A percentile compares a stretch with the other conserved stretches of the same genome.
Conservation (phyloP, 2,329 filamentous ascomycete species). For the Colletotrichum coccodes region DNA sequence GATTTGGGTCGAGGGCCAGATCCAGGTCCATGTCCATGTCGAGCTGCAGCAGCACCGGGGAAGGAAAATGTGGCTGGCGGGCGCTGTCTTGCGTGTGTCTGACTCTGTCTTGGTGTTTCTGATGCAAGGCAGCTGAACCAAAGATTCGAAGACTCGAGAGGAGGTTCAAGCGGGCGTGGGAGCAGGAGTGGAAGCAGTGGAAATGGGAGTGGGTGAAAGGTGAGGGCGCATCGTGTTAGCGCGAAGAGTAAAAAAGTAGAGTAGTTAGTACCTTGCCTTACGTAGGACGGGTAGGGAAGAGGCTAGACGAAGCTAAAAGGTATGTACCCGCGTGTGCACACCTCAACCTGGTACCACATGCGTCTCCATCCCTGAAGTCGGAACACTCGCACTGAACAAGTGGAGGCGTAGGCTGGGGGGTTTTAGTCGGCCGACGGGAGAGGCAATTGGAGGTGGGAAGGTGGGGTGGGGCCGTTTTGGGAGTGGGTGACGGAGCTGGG, state of each 20-base stretch:
- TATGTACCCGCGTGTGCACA: background rate
- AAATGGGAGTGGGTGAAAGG: slow-evolving; percentile 8
- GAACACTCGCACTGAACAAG: background rate
- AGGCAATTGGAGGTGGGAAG: slow-evolving; percentile 23
- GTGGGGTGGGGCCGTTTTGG: slow-evolving; percentile 6
- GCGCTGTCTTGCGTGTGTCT: slow-evolving; percentile 21
- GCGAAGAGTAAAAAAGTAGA: background rate
- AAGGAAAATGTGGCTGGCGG: slow-evolving; percentile 6
- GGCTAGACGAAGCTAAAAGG: background rate
- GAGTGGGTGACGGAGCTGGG: background rate
- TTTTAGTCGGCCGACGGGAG: slow-evolving; percentile 17
- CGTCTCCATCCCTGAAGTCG: slow-evolving; percentile 11
- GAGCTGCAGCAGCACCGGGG: slow-evolving; percentile 24
- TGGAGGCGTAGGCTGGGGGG: slow-evolving; percentile 11
- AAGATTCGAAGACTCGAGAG: background rate
- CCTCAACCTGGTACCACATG: slow-evolving; percentile 19
- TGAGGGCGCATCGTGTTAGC: background rate
- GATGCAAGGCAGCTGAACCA: background rate
- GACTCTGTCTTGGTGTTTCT: slow-evolving; percentile 10
- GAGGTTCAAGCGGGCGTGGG: slow-evolving; percentile 6
- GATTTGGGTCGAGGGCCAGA: slow-evolving; percentile 18
- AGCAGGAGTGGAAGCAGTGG: slow-evolving; percentile 2
- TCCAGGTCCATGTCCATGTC: slow-evolving; percentile 27
- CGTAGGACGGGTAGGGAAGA: background rate
- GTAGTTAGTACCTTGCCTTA: background rate